Evolutionary conservation across 202 grass and related monocot species (phyloP), one percentile per base, ranked within the genome.

Genomic region (Bolboschoenoplectus hybrid): DNA sequence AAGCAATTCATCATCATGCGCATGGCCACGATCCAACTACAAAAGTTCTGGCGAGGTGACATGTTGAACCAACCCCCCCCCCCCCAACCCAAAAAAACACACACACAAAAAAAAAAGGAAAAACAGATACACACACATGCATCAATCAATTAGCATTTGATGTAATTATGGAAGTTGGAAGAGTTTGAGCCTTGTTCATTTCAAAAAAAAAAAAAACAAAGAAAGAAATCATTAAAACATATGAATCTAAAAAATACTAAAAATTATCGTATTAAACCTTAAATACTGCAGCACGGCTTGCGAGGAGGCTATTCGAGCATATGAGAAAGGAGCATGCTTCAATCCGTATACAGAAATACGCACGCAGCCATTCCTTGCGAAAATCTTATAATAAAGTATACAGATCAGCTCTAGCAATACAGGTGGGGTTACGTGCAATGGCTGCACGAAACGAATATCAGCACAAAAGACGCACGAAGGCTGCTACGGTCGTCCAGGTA

Each of bases 31-130:
- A 85, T 97, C 93, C 86, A 88, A n/a, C 75, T 89, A 34, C 95
- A 97, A 32, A 97, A 95, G 62, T 89, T 93, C 14, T 97, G 93
- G 91, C 91, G 95, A 93, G 95, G 95, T 97, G 85, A 79, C 10
- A 8, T 36, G 45, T 26, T 46, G 6, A 7, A 0, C 13, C 2
- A 3, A 1, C 38, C 67, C 9, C 38, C 38, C 11, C 26, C 38
- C 67, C 9, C 38, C 38, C 11, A 7, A 20, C 36, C 35, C 34
- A 9, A 6, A 9, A 7, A 51, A 51, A 51, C 66, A 40, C 35
- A 68, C 12, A 68, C 3, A 43, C 38, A 69, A 44, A 44, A 5
- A 26, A 26, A 26, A 26, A 26, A 26, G 26, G 26, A 26, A 26
- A 5, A 2, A 44, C 43, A 44, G 2, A 44, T 44, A 44, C 5